phyloP scores from a whole-genome alignment of 805 yeast species.

The Yamadazyma ubonensis region DNA sequence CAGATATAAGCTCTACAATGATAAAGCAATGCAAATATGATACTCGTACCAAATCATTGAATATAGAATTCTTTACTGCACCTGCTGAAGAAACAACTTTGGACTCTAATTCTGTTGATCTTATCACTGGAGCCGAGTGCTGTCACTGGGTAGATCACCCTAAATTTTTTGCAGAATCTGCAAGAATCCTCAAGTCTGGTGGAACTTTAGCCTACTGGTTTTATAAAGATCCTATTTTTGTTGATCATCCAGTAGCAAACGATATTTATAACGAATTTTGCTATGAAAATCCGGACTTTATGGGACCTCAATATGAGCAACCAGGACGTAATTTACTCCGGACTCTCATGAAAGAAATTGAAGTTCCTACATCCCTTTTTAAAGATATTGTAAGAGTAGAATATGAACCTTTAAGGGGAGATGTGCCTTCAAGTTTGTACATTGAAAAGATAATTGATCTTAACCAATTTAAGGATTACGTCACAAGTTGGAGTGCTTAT shows the following conservation, averaged over 20 bases:
- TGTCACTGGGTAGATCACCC: conserved; percentile 79
- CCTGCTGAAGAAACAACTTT: conserved; percentile 29
- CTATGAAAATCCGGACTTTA: conserved; percentile 25
- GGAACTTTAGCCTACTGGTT: conserved; percentile 81
- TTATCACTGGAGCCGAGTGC: conserved; percentile 79
- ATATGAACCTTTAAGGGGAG: conserved; percentile 23
- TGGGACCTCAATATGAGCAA: conserved; percentile 49
- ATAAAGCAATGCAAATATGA: conserved; percentile 26
- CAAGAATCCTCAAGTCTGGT: conserved; percentile 49
- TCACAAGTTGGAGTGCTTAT: conserved; percentile 68
- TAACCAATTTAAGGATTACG: conserved; percentile 32
- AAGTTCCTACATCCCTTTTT: conserved; percentile 37
- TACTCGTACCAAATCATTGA: conserved; percentile 12
- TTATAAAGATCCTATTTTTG: conserved; percentile 70
- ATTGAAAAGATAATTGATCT: conserved; percentile 17
- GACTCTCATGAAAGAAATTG: conserved; percentile 38
- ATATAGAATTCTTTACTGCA: conserved; percentile 30
- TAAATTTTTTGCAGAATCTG: conserved; percentile 49
- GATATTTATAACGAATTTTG: conserved; percentile 45
- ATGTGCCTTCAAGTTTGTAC: conserved; percentile 17
- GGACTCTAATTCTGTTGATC: conserved; percentile 40
- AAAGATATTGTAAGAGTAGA: conserved; percentile 34
- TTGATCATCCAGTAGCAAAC: conserved; percentile 46
- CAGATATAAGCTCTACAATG: conserved; percentile 51
- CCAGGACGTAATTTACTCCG: conserved; percentile 46